Evolutionary conservation across 1,139 yeast genomes (phyloP), one percentile per base, ranked within the genome.

Genomic region (Hansenula lynferdii): DNA sequence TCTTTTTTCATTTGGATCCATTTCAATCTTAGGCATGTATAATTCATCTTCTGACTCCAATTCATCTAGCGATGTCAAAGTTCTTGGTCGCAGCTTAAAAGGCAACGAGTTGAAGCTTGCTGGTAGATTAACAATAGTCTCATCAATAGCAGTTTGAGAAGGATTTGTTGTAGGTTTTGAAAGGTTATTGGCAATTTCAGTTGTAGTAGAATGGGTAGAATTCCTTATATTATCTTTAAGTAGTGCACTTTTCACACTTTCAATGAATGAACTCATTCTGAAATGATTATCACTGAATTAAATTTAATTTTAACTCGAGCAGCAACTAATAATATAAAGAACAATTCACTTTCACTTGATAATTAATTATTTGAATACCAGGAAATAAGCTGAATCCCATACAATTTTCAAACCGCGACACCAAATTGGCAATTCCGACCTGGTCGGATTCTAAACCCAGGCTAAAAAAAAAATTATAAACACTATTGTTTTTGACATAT

Each of bases 11-110:
- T 31, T 41, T 19, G 31, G 24, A 7, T 14, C 12, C 7, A 6
- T 14, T 8, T 10, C n/a, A n/a, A n/a, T 14, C 7, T 22, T 24
- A 18, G 29, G 23, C 4, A n/a, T n/a, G 7, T 18, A 32, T 2
- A 23, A 7, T 8, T 22, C 35, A 16, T 38, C 44, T 30, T 38
- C 42, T 26, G 35, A 31, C 4, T 32, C 39, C 10, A 29, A 22
- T 18, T 20, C 22, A 16, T 24, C 31, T 17, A 18, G 26, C 4
- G 15, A 18, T 2, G 20, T 29, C 29, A 28, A 8, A 8, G 30
- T 16, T 16, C 31, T 28, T 3, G 33, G 21, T 15, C 33, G 26
- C 16, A 29, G 28, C 28, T 17, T 27, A 14, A 29, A 34, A 6
- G 21, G 29, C 27, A 25, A 19, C n/a, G 26, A 18, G n/a, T 22